These are phyloP conservation scores for Monotropa hypopitys DNA, from an alignment of 179 eudicot species.

Conservation along the genomic window DNA sequence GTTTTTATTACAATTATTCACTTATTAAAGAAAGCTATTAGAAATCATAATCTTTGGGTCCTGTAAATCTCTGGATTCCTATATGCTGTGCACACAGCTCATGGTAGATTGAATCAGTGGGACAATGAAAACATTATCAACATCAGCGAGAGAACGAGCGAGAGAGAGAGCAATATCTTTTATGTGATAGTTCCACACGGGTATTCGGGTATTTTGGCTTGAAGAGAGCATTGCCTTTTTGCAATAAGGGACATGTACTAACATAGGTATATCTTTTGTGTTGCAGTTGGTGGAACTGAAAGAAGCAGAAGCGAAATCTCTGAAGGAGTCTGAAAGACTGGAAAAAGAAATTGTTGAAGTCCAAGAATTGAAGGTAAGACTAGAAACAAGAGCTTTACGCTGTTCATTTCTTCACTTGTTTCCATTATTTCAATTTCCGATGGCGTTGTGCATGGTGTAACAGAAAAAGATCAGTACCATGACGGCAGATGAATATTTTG, in stretches of 20 bases:
- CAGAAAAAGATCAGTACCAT: slow-evolving; percentile 4
- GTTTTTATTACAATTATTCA: background rate
- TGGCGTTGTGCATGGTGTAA: background rate
- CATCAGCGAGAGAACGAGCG: background rate
- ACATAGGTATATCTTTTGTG: background rate
- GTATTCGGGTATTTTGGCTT: background rate
- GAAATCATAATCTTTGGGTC: background rate
- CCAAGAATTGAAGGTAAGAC: slow-evolving; percentile 42
- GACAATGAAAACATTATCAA: no score
- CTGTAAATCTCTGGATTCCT: background rate
- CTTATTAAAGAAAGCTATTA: background rate
- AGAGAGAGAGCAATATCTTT: background rate
- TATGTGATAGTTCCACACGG: background rate
- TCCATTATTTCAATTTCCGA: slow-evolving; percentile 18
- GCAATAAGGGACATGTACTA: background rate
- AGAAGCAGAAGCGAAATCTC: slow-evolving; percentile 64
- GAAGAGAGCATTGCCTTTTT: background rate
- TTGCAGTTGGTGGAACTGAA: slow-evolving; percentile 78
- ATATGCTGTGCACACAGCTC: background rate
- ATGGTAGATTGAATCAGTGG: background rate
- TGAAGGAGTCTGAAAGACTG: slow-evolving; percentile 81
- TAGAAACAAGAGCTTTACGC: background rate
- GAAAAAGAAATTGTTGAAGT: slow-evolving; percentile 90
- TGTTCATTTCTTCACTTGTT: background rate
- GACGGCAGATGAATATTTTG: slow-evolving; percentile 6